Evolutionary conservation across 768 basidiomycete genomes (phyloP), one percentile per base, ranked within the genome.

Genomic region (Hygrocybe coccinea): DNA sequence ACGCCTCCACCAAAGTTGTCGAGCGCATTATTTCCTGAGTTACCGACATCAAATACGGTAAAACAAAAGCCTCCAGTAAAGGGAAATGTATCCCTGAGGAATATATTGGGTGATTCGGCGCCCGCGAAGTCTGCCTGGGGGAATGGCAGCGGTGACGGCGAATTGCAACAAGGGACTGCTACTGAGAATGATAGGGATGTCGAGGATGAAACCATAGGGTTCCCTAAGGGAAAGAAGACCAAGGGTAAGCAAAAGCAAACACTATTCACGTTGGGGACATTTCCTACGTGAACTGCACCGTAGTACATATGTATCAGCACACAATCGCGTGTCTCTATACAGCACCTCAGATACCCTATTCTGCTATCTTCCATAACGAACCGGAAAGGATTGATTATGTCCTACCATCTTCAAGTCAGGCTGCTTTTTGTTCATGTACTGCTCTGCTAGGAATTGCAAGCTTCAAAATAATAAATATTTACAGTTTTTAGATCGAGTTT

Each of bases 211-310:
- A 58, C 51, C 11, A 57, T 52, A 24, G 67, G 58, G 36, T 56
- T 56, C 38, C 62, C 60, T 0, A 86, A 82, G 61, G 82, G 81
- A 34, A 89, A 83, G 77, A 91, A 89, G 69, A 80, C 81, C 0
- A 93, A 91, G 65, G 84, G 83, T 1, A 91, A 91, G 69, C 82
- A 84, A 67, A 92, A 92, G 71, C 88, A 92, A 76, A 91, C 83
- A 8, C 68, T 94, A 60, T 93, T 92, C 63, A 91, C 77, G 10
- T 67, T 80, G 55, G 79, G 79, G n/a, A 68, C 77, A 4, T 76
- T 79, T 69, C 76, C 78, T 12, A 64, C 70, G 17, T 74, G 64
- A 70, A 34, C 8, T 48, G 38, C n/a, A 10, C 29, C 15, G 22
- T 33, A 14, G n/a, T 21, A 21, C 10, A 34, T 12, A 7, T 3